phyloP scores from a whole-genome alignment of 2,329 filamentous ascomycete genomes.

The Aureobasidium namibiae region DNA sequence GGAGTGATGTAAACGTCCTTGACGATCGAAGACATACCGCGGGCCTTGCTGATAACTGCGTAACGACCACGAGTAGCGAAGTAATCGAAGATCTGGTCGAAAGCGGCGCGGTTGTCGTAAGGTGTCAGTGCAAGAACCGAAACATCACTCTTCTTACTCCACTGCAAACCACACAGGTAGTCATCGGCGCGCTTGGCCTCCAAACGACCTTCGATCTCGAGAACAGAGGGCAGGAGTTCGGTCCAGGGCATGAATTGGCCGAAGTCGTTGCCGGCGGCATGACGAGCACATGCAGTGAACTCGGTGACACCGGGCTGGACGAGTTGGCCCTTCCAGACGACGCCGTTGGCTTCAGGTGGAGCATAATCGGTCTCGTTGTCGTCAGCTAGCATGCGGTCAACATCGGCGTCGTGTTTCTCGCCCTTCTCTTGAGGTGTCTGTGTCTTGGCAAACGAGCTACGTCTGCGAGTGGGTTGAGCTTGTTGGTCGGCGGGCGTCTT shows the following conservation, averaged over 20 bases:
- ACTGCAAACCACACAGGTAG: slow-evolving; percentile 81
- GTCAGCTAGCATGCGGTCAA: slow-evolving; percentile 79
- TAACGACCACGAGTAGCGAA: slow-evolving; percentile 76
- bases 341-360: slow-evolving; percentile 58
- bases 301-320: slow-evolving; percentile 25
- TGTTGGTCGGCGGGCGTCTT: slow-evolving; percentile 44
- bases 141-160: slow-evolving; percentile 74
- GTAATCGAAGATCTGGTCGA: slow-evolving; percentile 76
- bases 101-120: slow-evolving; percentile 54
- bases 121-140: slow-evolving; percentile 65
- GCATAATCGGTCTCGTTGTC: slow-evolving; percentile 77
- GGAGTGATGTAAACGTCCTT: slow-evolving; percentile 90
- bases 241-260: slow-evolving; percentile 60
- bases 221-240: slow-evolving; percentile 60
- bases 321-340: slow-evolving; percentile 70
- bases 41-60: slow-evolving; percentile 71
- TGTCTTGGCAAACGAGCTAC: slow-evolving; percentile 22
- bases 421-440: slow-evolving; percentile 37
- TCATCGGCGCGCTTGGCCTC: slow-evolving; percentile 75
- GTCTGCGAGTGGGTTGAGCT: slow-evolving; percentile 36
- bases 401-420: slow-evolving; percentile 71
- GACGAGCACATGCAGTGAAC: slow-evolving; percentile 60
- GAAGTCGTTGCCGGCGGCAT: slow-evolving; percentile 77
- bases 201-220: slow-evolving; percentile 72
- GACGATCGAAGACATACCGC: slow-evolving; percentile 52